These are phyloP conservation scores for Phytopythium mirpurense DNA, from an alignment of 352 stramenopile species.

Conservation along the genomic window DNA sequence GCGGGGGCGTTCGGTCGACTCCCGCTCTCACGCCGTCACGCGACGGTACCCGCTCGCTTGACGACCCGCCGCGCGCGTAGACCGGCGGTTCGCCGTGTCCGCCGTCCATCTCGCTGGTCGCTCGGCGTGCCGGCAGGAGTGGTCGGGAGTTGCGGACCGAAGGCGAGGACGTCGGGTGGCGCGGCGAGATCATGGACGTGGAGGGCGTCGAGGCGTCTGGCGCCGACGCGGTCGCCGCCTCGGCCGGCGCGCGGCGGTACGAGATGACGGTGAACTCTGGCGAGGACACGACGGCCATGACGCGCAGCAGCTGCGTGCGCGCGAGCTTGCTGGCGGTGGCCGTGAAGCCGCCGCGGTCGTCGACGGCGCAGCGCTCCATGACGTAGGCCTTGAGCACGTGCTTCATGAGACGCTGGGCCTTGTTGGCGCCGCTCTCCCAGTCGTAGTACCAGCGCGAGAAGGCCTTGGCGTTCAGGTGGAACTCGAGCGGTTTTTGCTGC, in stretches of 20 bases:
- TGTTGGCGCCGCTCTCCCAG: conserved; percentile 68
- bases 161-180: no score
- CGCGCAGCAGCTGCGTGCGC: conserved; percentile 30
- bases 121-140: neutral
- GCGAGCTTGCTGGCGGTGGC: conserved; percentile 11
- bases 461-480: conserved; percentile 47
- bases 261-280: conserved; percentile 71
- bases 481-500: conserved; percentile 23
- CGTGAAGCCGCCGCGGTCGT: conserved; percentile 29
- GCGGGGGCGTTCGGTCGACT: neutral
- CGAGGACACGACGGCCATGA: conserved; percentile 42
- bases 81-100: neutral
- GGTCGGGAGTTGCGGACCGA: no score
- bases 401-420: conserved; percentile 62
- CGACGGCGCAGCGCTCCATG: conserved; percentile 30
- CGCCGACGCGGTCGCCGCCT: conserved; percentile 3
- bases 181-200: neutral
- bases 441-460: conserved; percentile 65
- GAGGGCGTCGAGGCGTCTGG: neutral
- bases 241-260: conserved; percentile 48
- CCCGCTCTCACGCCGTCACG: neutral
- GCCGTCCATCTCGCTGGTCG: no score
- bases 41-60: neutral
- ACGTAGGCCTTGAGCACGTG: conserved; percentile 63
- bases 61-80: neutral